phyloP scores from a whole-genome alignment of 2,329 filamentous ascomycete genomes.

The Colletotrichum salicis region DNA sequence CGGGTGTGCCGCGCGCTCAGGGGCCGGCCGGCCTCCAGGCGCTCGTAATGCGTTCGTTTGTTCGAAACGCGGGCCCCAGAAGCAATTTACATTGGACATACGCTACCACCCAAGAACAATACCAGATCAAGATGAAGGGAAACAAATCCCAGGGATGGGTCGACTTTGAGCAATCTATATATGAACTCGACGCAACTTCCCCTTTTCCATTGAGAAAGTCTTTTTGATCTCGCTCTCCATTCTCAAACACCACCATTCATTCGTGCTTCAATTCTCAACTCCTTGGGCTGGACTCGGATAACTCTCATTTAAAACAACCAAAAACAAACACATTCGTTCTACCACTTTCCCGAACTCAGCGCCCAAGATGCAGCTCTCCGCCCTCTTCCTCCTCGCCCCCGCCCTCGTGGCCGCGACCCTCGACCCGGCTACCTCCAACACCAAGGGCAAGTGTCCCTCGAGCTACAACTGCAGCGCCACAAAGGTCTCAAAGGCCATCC shows the following conservation, averaged over 20 bases:
- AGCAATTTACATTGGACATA: slow-evolving; percentile 18
- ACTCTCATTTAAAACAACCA: background rate
- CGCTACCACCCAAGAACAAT: background rate
- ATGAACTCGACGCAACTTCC: background rate
- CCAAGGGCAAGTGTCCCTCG: slow-evolving; percentile 30
- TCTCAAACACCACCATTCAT: background rate
- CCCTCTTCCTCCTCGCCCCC: slow-evolving; percentile 22
- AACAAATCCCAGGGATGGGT: background rate
- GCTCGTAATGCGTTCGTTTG: slow-evolving; percentile 15
- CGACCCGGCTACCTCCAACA: slow-evolving; percentile 32
- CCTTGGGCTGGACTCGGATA: background rate
- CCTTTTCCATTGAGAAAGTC: background rate
- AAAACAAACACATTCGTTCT: background rate
- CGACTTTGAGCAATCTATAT: background rate
- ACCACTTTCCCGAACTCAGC: background rate
- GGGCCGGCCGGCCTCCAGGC: background rate
- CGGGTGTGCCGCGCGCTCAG: slow-evolving; percentile 9
- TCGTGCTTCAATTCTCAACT: background rate
- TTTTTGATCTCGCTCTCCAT: background rate
- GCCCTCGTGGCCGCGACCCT: slow-evolving; percentile 30
- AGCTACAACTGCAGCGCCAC: slow-evolving; percentile 27
- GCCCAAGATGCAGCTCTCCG: slow-evolving; percentile 17
- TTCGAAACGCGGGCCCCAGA: slow-evolving; percentile 31
- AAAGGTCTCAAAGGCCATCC: slow-evolving; percentile 34
- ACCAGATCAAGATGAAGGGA: slow-evolving; percentile 4